Conservation (phyloP, 23 red algal species). For the Gracilaria domingensis region DNA sequence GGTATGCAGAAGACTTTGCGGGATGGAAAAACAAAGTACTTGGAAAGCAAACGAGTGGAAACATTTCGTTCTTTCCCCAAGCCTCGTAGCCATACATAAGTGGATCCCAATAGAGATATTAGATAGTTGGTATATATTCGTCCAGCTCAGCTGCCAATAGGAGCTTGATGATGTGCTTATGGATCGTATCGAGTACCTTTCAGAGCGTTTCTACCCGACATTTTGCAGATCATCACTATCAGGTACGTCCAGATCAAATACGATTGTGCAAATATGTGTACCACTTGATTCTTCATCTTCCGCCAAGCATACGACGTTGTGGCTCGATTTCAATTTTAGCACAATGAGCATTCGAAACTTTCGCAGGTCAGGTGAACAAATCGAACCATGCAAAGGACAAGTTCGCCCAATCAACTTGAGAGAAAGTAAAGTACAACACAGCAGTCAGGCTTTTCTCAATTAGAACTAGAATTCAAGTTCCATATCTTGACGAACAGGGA, state of each 20-base stretch:
- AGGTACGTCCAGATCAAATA: neutral
- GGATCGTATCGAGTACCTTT: slow-evolving; percentile 10
- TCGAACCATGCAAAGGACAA: neutral
- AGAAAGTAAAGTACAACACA: slow-evolving; percentile 24
- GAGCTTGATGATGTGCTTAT: neutral
- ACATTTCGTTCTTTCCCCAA: neutral
- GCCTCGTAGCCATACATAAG: neutral
- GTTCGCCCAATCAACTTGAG: slow-evolving; percentile 8
- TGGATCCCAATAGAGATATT: neutral
- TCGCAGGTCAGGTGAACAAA: slow-evolving; percentile 1
- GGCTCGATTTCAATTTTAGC: neutral
- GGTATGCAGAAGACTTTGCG: no score
- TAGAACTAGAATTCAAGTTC: neutral
- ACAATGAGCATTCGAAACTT: neutral
- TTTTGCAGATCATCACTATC: neutral
- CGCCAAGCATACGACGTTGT: slow-evolving; percentile 9
- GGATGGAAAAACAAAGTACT: no score
- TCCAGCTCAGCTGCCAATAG: neutral
- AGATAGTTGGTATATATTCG: slow-evolving; percentile 12
- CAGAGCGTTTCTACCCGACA: neutral
- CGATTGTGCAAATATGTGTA: slow-evolving; percentile 13
- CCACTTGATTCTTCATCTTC: neutral
- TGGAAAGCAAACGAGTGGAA: slow-evolving; percentile 11
- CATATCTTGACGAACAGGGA: neutral
- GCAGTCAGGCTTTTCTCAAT: neutral